Base-by-base conservation (phyloP, 148 eudicot genomes). In the Chenopodium quinoa region DNA sequence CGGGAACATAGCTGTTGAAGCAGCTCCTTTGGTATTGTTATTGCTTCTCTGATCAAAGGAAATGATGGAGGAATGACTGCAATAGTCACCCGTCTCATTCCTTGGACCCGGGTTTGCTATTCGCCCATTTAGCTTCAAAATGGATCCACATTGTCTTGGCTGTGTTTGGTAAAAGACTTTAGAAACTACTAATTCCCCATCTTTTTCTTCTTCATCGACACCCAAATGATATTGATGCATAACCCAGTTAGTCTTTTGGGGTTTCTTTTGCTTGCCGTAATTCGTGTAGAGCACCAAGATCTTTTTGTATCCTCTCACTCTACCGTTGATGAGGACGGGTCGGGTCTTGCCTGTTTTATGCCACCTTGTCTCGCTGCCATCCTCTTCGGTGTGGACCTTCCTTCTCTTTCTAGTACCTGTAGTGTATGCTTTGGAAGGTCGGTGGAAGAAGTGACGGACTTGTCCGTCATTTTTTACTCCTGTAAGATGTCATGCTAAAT, bases 181-280 rank as follows among this genome's bases (percentile, higher is more conserved):
- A 20, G 93, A 88, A 52, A 88, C 91, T 19, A 88, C 89, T 1
- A 90, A 68, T 22, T 90, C 93, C 2, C 93, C 93, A 11, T 90
- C 93, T 70, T 71, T 87, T 64, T 90, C 93, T 44, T 90, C 93
- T 27, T 87, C 93, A 3, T 86, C 83, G 31, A 84, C 75, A 47
- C 93, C 93, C 2, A 90, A 79, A 62, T 90, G 93, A 79, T 90
- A 90, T 65, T 90, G 93, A 70, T 90, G 93, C 93, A 90, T 90
- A 17, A 90, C 93, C 93, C 93, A 90, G 75, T 85, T 90, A 0
- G 90, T 90, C 76, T 90, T 90, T 79, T 90, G 90, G 6, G 91
- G 93, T 72, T 90, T 90, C 79, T 79, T 84, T 63, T 85, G 90
- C 82, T 84, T 90, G n/a, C 93, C 93, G 47, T 87, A 90, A 84